Conservation (phyloP, 2,329 filamentous ascomycete genomes). For the Botrytis galanthina region DNA sequence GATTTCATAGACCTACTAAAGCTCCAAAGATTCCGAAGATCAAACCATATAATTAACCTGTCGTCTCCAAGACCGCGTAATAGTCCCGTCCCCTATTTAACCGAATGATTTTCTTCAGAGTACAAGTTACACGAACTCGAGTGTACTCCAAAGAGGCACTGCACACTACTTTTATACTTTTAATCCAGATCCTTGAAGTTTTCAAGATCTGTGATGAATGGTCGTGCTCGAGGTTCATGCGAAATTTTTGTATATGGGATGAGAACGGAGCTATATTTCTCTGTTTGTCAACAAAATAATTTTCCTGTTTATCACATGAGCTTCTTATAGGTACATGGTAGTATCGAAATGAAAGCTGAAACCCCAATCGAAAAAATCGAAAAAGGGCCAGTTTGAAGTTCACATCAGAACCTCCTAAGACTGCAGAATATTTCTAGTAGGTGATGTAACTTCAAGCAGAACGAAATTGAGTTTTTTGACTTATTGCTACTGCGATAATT, state of each 20-base stretch:
- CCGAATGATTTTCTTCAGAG: background rate
- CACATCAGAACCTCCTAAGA: no score
- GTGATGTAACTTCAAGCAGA: background rate
- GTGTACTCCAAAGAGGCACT: no score
- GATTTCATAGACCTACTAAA: background rate
- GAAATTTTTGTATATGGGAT: no score
- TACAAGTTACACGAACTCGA: background rate
- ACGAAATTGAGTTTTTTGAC: background rate
- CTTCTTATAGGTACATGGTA: rapidly evolving
- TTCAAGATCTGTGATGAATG: background rate
- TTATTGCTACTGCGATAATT: background rate
- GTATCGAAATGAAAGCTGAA: no score
- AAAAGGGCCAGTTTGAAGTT: no score
- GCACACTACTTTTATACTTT: no score
- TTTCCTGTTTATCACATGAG: no score
- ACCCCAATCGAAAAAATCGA: no score
- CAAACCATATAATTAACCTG: background rate
- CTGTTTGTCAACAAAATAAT: no score
- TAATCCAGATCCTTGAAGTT: no score
- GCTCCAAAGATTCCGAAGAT: rapidly evolving
- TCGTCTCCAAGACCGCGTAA: background rate
- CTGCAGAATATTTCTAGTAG: background rate
- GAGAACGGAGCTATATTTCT: no score
- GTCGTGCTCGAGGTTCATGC: no score
- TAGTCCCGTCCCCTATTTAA: background rate